phyloP scores from a whole-genome alignment of 2,329 filamentous ascomycete genomes.

The Ascochyta lentis region DNA sequence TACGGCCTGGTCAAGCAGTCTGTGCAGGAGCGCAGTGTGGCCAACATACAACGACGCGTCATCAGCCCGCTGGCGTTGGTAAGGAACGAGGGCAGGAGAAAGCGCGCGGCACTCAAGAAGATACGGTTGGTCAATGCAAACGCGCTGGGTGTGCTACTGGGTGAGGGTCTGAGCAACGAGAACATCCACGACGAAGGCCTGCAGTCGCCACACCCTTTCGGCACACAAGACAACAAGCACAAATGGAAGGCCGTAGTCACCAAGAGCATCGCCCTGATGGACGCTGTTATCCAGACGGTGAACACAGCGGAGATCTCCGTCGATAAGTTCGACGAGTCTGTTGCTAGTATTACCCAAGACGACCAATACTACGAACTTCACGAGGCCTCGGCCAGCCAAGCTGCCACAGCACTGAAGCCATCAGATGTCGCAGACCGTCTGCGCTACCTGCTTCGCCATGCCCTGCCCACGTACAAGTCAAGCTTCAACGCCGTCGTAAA shows the following conservation, averaged over 20 bases:
- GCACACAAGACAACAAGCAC: conserved; percentile 55
- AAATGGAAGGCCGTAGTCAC: conserved; percentile 79
- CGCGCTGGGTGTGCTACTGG: conserved; percentile 84
- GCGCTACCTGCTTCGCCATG: conserved; percentile 70
- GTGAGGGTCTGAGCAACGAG: conserved; percentile 75
- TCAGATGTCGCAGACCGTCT: conserved; percentile 71
- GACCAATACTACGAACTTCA: conserved; percentile 55
- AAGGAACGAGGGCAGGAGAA: conserved; percentile 75
- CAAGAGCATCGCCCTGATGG: conserved; percentile 83
- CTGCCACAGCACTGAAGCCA: conserved; percentile 46
- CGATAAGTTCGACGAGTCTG: conserved; percentile 62
- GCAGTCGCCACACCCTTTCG: conserved; percentile 49
- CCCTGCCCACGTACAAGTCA: conserved; percentile 71
- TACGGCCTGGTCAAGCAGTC: conserved; percentile 81
- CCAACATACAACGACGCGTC: conserved; percentile 73
- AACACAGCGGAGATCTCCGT: conserved; percentile 64
- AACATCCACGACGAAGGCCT: conserved; percentile 65
- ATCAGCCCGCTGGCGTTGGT: conserved; percentile 80
- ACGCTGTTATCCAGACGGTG: conserved; percentile 79
- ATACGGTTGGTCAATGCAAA: conserved; percentile 83
- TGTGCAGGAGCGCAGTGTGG: conserved; percentile 73
- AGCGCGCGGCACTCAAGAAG: conserved; percentile 73
- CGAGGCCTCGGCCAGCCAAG: conserved; percentile 45
- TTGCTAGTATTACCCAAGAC: conserved; percentile 63
- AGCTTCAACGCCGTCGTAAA: conserved; percentile 63